These are phyloP conservation scores for Achlya hypogyna DNA, from an alignment of 352 stramenopile genomes.

Conservation along the genomic window DNA sequence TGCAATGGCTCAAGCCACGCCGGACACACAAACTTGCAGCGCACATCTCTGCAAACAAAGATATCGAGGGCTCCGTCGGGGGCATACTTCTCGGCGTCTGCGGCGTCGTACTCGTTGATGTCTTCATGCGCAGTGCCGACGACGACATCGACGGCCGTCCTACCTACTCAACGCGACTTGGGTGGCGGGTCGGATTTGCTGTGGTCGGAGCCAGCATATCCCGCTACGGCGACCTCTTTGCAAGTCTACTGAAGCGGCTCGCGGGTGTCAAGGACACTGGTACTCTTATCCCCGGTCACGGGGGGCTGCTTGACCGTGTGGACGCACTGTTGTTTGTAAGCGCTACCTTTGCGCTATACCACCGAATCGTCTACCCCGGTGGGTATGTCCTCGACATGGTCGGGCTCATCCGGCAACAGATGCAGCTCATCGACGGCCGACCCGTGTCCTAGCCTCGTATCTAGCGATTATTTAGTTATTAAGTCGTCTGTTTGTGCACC, in stretches of 20 bases:
- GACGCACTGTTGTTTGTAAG: constrained; percentile 91
- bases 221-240: constrained; percentile 88
- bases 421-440: background rate
- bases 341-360: constrained; percentile 34
- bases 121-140: background rate
- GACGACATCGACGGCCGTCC: background rate
- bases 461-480: too few species aligned
- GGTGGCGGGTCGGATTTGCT: constrained; percentile 48
- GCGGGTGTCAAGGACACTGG: constrained; percentile 93
- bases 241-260: constrained; percentile 92
- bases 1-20: constrained; percentile 75
- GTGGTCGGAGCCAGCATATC: constrained; percentile 88
- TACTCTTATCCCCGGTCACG: constrained; percentile 93
- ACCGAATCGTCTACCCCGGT: background rate
- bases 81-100: constrained; percentile 84
- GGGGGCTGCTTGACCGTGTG: constrained; percentile 91
- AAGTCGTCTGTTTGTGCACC: too few species aligned
- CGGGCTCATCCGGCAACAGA: background rate
- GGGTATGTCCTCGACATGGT: background rate
- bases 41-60: constrained; percentile 92
- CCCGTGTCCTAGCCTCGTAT: background rate
- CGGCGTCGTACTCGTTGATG: constrained; percentile 51
- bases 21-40: constrained; percentile 77
- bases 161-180: background rate
- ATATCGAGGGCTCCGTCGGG: constrained; percentile 90